A percentile compares a stretch with the other conserved stretches of the same genome.
Evolutionary conservation across 2,329 filamentous ascomycete genomes (phyloP).

Genomic region (Venturia asperata): DNA sequence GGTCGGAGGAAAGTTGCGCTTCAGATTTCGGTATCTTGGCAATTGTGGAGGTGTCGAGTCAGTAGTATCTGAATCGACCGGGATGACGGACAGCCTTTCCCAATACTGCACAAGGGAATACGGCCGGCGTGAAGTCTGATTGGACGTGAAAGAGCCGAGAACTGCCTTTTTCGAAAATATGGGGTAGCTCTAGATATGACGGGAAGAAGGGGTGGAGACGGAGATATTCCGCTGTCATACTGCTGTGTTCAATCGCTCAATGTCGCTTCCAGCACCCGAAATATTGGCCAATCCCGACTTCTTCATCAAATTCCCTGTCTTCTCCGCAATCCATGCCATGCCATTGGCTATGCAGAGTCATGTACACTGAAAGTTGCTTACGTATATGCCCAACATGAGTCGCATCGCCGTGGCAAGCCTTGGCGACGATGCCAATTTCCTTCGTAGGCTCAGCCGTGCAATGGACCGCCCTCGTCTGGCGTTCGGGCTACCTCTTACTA

Average conservation of each 20-base stretch:
- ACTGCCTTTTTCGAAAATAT: background rate
- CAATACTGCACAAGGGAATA: background rate
- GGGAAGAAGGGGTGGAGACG: background rate
- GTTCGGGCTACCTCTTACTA: too few relatives aligned
- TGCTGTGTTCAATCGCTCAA: too few relatives aligned
- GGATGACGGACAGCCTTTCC: background rate
- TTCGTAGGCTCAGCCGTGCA: background rate
- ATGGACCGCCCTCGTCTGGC: background rate
- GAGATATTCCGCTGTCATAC: background rate
- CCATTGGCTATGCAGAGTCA: background rate
- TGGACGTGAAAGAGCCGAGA: background rate
- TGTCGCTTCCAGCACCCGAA: slow-evolving; percentile 12
- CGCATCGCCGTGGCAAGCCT: background rate
- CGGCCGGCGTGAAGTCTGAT: background rate
- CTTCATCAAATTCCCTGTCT: background rate
- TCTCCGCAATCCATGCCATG: background rate
- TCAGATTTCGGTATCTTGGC: background rate
- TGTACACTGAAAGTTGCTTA: background rate
- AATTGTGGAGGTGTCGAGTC: background rate
- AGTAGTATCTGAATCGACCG: background rate
- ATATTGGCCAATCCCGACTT: background rate
- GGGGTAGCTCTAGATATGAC: background rate
- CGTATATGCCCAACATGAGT: background rate
- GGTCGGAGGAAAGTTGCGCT: too few relatives aligned
- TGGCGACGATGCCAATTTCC: background rate